Evolutionary conservation across 305 asterid species (phyloP).

Genomic region (Coffea humblotiana): DNA sequence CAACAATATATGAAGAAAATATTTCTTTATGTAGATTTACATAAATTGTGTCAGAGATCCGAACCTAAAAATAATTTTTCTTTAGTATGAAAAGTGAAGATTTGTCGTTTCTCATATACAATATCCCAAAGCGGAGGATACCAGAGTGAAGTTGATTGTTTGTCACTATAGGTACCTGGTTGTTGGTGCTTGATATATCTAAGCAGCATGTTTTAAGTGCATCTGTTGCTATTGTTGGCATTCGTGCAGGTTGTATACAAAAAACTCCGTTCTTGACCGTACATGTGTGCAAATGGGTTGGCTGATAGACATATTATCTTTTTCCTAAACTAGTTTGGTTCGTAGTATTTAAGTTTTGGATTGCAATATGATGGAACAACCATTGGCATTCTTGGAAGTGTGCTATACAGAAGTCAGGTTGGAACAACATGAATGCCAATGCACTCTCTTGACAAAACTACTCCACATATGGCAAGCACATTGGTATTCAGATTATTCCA

Average conservation of each 20-base stretch:
- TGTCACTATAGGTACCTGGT: background rate
- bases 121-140: background rate
- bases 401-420: no score
- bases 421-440: no score
- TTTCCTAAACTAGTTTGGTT: background rate
- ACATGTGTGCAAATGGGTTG: background rate
- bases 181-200: background rate
- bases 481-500: background rate
- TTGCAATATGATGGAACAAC: no score
- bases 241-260: background rate
- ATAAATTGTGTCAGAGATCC: background rate
- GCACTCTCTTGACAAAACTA: no score
- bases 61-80: background rate
- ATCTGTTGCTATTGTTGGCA: background rate
- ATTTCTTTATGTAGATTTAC: background rate
- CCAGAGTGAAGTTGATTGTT: background rate
- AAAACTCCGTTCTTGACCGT: background rate
- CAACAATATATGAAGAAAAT: background rate
- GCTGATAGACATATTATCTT: background rate
- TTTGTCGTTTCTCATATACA: background rate
- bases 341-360: background rate
- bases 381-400: no score
- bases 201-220: no score
- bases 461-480: background rate
- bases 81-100: background rate